Evolutionary conservation across 2,329 filamentous ascomycete species (phyloP).

Genomic region (Colletotrichum tabaci): DNA sequence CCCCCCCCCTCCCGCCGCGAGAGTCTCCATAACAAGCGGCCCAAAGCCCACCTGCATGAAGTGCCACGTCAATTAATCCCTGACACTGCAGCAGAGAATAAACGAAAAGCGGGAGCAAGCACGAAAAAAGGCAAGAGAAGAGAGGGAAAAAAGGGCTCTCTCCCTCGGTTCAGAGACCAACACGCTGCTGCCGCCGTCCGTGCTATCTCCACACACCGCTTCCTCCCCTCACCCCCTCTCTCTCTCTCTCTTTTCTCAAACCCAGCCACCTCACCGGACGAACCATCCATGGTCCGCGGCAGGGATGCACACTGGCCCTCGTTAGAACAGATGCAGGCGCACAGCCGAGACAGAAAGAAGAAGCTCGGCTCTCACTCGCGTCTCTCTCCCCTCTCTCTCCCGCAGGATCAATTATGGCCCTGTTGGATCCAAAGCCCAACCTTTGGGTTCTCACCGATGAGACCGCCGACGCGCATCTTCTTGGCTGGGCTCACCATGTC

Average conservation of each 20-base stretch:
- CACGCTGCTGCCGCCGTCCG: slow-evolving; percentile 39
- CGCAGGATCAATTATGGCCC: slow-evolving; percentile 44
- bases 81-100: slow-evolving; percentile 25
- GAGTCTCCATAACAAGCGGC: slow-evolving; percentile 2
- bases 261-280: slow-evolving; percentile 38
- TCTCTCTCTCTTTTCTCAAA: not conserved
- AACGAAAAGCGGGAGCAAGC: not conserved
- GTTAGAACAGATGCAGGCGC: not conserved
- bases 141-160: not conserved
- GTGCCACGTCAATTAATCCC: slow-evolving; percentile 36
- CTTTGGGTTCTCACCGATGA: slow-evolving; percentile 53
- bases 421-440: slow-evolving; percentile 71
- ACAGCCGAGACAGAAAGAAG: not conserved
- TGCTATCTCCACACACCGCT: slow-evolving; percentile 42
- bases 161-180: slow-evolving; percentile 7
- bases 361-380: not conserved
- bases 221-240: not conserved
- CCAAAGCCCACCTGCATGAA: slow-evolving; percentile 11
- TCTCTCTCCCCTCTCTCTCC: not conserved
- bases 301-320: not conserved
- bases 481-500: slow-evolving; percentile 65
- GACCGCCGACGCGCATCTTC: slow-evolving; percentile 62
- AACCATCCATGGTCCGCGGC: slow-evolving; percentile 27
- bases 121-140: not conserved
- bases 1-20: not conserved